Percentiles rank a stretch among this genome's conserved stretches.
Evolutionary conservation across 345 rosid genomes (phyloP).

Genomic region (Pseudoturritis turrita): DNA sequence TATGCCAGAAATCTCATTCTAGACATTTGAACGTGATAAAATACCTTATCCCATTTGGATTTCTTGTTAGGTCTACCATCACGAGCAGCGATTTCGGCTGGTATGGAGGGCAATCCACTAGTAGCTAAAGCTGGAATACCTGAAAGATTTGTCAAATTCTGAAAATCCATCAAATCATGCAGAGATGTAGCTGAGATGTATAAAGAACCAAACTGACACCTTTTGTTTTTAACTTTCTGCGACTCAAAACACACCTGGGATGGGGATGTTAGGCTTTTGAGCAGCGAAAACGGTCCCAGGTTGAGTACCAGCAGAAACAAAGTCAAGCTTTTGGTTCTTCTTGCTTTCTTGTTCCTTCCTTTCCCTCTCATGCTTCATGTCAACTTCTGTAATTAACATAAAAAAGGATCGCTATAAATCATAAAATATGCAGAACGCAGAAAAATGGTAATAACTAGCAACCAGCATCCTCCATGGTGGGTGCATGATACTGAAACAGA

Average conservation of each 20-base stretch:
- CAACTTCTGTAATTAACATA: conserved; percentile 52
- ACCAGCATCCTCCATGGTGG: background rate
- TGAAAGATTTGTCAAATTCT: conserved; percentile 16
- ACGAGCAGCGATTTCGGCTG: conserved; percentile 38
- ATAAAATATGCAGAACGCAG: background rate
- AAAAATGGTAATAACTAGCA: background rate
- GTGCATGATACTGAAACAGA: background rate
- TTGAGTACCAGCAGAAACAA: conserved; percentile 59
- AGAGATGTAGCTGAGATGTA: background rate
- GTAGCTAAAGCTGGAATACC: conserved; percentile 40
- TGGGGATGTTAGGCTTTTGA: conserved; percentile 55
- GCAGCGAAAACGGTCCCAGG: conserved; percentile 46
- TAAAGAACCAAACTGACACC: background rate
- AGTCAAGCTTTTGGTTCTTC: conserved; percentile 75
- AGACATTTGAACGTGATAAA: background rate
- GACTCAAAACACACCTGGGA: conserved; percentile 45
- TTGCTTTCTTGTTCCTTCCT: conserved; percentile 85
- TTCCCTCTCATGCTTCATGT: conserved; percentile 77
- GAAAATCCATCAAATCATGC: background rate
- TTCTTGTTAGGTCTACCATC: conserved; percentile 84
- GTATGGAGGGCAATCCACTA: conserved; percentile 41
- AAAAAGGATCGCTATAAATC: background rate
- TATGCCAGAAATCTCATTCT: background rate
- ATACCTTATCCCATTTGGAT: conserved; percentile 96
- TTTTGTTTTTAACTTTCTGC: background rate